Percentiles rank a stretch among this genome's conserved stretches.
phyloP scores from a whole-genome alignment of 1,139 yeast species.

The Yamadazyma diospyri region DNA sequence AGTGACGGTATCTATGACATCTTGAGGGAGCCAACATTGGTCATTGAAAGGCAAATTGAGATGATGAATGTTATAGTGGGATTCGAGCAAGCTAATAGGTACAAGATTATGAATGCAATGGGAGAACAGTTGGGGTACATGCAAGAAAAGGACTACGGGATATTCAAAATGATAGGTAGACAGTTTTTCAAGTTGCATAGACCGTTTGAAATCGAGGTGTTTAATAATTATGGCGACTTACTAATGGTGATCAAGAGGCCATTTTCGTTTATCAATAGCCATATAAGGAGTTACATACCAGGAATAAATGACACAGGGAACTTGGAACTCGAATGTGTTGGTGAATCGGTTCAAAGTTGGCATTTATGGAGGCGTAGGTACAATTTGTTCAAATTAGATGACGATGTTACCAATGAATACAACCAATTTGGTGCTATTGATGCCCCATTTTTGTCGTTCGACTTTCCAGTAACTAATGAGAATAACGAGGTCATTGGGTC shows the following conservation, averaged over 20 bases:
- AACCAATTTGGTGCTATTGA: constrained; percentile 83
- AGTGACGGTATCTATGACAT: constrained; percentile 56
- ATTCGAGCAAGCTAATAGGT: constrained; percentile 85
- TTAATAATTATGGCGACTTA: constrained; percentile 66
- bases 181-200: constrained; percentile 81
- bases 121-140: constrained; percentile 80
- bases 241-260: constrained; percentile 74
- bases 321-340: constrained; percentile 52
- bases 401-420: constrained; percentile 43
- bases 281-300: constrained; percentile 71
- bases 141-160: constrained; percentile 75
- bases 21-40: constrained; percentile 74
- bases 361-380: constrained; percentile 89
- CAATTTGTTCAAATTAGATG: constrained; percentile 62
- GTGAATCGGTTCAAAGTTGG: constrained; percentile 91
- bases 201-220: constrained; percentile 81
- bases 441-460: constrained; percentile 82
- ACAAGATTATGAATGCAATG: constrained; percentile 64
- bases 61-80: constrained; percentile 83
- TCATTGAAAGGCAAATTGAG: constrained; percentile 84
- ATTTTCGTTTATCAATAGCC: constrained; percentile 85
- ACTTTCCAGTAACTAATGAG: constrained; percentile 70
- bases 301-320: constrained; percentile 36
- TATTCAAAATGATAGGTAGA: constrained; percentile 66
- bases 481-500: constrained; percentile 61